Evolutionary conservation across 2,329 filamentous ascomycete species (phyloP), one percentile per base, ranked within the genome.

Genomic region (Boeremia lycopersici): DNA sequence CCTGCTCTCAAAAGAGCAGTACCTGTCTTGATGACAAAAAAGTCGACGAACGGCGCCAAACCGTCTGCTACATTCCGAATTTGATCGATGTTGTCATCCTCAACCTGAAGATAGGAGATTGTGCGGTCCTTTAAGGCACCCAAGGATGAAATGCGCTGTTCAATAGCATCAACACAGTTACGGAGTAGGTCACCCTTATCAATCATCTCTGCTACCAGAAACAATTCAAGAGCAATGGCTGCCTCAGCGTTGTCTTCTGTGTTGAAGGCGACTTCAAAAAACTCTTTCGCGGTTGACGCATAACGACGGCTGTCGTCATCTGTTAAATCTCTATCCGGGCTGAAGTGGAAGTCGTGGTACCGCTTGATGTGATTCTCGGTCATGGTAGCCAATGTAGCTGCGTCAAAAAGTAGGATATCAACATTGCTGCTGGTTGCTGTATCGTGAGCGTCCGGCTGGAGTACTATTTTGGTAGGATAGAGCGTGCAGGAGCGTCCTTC

Each of bases 401-500:
- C 33, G 15, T 40, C 29, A 15, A 54, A 48, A 9, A 48, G 43
- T 4, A 45, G 39, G 4, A 48, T 45, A 15, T 54, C 40, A 5
- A 54, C 13, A 29, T 54, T 39, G 12, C 51, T 54, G 15, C 34
- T 54, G 9, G 33, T 48, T 3, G 45, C 29, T 10, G 33, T 6
- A 12, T 15, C 28, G 30, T 23, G 19, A 6, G 35, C 29, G 6
- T 36, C 51, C 12, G 40, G 19, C 7, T 35, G 28, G 4, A 44
- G 34, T 7, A 15, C 19, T 3, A 54, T 48, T 23, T 44, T 54
- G 15, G 51, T 54, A 10, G 51, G 51, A 8, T 54, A 54, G 9
- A 54, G 45, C 15, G 51, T 54, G 29, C 51, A 54, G 3, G 51
- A 54, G 8, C 40, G 51, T 33, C 51, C 51, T 35, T 54, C 51